Conservation (phyloP, 2,329 filamentous ascomycete genomes). For the Colletotrichum somersetense region DNA sequence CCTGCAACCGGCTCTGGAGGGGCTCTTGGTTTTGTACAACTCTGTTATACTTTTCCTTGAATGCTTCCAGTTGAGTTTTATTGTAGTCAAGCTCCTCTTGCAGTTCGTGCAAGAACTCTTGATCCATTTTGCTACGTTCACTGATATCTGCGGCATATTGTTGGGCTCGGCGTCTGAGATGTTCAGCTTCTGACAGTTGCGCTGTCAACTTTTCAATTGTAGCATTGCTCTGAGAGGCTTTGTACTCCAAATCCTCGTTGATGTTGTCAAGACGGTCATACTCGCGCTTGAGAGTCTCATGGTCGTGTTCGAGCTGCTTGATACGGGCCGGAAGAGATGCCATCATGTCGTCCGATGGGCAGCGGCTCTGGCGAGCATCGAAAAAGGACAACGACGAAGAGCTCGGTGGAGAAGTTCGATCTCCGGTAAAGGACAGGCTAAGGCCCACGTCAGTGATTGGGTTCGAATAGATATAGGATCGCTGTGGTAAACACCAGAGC, state of each 20-base stretch:
- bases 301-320: conserved; percentile 6
- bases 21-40: conserved; percentile 3
- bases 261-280: conserved; percentile 20
- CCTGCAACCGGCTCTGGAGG: not conserved
- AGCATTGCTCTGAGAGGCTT: not conserved
- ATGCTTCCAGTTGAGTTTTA: conserved; percentile 5
- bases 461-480: not conserved
- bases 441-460: no score
- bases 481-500: not conserved
- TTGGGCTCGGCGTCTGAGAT: conserved; percentile 11
- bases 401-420: not conserved
- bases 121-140: conserved; percentile 8
- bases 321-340: not conserved
- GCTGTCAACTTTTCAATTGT: not conserved
- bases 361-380: conserved; percentile 14
- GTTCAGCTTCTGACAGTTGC: conserved; percentile 13
- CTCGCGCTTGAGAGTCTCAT: conserved; percentile 26
- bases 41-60: conserved; percentile 26
- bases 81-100: conserved; percentile 2
- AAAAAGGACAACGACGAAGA: conserved; percentile 4
- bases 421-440: not conserved
- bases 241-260: conserved; percentile 20
- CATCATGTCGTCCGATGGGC: not conserved
- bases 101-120: not conserved
- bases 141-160: conserved; percentile 9